Evolutionary conservation across 139 green algal genomes (phyloP).

Genomic region (Chlamydomonas asymmetrica): DNA sequence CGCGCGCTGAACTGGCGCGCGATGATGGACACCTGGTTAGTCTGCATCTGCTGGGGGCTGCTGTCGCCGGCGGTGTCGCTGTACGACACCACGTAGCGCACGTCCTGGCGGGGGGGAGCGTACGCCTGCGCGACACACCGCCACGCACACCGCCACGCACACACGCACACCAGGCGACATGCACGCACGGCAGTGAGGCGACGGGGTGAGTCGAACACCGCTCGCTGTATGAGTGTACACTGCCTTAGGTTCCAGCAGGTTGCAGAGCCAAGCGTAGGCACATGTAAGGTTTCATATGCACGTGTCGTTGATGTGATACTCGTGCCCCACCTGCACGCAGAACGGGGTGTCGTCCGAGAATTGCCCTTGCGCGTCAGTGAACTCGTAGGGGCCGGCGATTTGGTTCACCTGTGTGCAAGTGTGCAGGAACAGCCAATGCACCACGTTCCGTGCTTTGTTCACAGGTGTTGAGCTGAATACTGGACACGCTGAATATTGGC

Average conservation of each 20-base stretch:
- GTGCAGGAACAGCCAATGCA: neutral
- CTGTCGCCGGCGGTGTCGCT: neutral
- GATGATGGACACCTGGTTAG: neutral
- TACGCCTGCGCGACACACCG: constrained; percentile 23
- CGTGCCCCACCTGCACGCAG: constrained; percentile 23
- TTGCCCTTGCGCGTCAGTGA: neutral
- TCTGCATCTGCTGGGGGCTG: neutral
- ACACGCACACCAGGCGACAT: too few species aligned
- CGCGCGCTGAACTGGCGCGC: constrained; percentile 19
- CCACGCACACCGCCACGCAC: too few species aligned
- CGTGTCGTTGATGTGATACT: too few species aligned
- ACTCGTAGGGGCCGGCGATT: constrained; percentile 24
- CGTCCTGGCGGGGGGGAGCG: constrained; percentile 20
- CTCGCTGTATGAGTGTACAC: too few species aligned
- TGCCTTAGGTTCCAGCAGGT: too few species aligned
- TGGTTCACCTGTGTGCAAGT: neutral
- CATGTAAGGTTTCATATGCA: too few species aligned
- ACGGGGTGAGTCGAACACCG: too few species aligned
- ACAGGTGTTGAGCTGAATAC: neutral
- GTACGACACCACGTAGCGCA: constrained; percentile 40
- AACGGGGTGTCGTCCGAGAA: constrained; percentile 10
- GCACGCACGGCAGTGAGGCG: too few species aligned
- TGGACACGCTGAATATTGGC: neutral
- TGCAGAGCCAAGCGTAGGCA: too few species aligned
- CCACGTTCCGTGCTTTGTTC: neutral